Evolutionary conservation across 2,329 filamentous ascomycete species (phyloP), one percentile per base, ranked within the genome.

Genomic region (Zymoseptoria brevis): DNA sequence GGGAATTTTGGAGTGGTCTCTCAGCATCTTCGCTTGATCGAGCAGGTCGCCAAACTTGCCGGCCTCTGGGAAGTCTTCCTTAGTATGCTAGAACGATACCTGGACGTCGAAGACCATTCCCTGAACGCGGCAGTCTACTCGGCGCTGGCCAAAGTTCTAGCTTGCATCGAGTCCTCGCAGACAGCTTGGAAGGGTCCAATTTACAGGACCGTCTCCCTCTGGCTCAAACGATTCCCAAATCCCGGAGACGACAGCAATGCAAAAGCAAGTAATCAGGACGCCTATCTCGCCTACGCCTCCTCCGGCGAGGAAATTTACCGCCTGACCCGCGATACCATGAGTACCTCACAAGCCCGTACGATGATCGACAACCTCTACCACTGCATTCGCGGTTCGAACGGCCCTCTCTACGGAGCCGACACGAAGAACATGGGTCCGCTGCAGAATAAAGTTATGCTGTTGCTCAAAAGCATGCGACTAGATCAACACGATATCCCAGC

Each of bases 201-300:
- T 2, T 67, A 69, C 45, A 65, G 68, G 8, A 68, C 70, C 4
- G 60, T 69, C 6, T 57, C 62, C 1, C 59, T 74, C 4, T 74
- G 72, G 72, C 62, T 70, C 1, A 71, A 68, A 19, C 45, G 66
- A 6, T 59, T 69, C 4, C 72, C 72, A 2, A 62, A 64, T 8
- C 55, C 55, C 24, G 56, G 60, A 1, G 54, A 62, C 26, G 61
- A 65, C 24, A 24, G 50, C 7, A 53, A 51, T 2, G 56, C 22
- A 19, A 60, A 64, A 21, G 57, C 59, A 16, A 70, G 69, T 11
- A 95, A 94, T 65, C 90, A 96, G 70, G 86, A 87, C 58, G 91
- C 89, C 9, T 82, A 93, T n/a, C 77, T 89, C 29, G 88, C 91
- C n/a, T 96, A 96, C 75, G 83, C 94, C 1, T 81, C 86, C 21